These are phyloP conservation scores for Candida anglica DNA, from an alignment of 805 yeast genomes.

Conservation along the genomic window DNA sequence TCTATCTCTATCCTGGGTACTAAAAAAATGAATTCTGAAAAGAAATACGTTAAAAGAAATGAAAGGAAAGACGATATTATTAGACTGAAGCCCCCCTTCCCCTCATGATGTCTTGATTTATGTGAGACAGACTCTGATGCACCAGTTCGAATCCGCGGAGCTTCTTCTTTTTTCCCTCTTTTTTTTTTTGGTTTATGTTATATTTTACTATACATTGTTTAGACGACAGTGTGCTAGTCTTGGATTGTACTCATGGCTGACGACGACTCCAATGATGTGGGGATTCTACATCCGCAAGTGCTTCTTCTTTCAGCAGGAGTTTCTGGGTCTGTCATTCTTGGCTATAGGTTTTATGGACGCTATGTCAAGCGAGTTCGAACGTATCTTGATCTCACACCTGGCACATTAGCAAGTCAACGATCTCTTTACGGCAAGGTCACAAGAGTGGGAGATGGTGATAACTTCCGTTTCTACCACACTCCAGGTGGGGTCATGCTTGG, in stretches of 20 bases:
- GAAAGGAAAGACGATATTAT: too few relatives aligned
- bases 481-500: conserved; percentile 89
- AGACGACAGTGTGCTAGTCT: too few relatives aligned
- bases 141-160: too few relatives aligned
- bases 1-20: not conserved
- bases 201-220: too few relatives aligned
- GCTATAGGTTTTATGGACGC: conserved; percentile 27
- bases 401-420: conserved; percentile 23
- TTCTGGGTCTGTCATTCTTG: conserved; percentile 22
- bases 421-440: conserved; percentile 66
- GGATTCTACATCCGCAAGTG: conserved; percentile 35
- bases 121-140: too few relatives aligned
- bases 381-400: conserved; percentile 36
- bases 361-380: conserved; percentile 30
- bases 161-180: too few relatives aligned
- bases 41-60: not conserved
- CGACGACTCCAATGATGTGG: too few relatives aligned
- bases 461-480: conserved; percentile 85
- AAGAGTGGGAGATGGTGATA: conserved; percentile 93
- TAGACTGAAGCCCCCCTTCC: too few relatives aligned
- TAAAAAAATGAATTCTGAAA: not conserved
- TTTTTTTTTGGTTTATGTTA: too few relatives aligned
- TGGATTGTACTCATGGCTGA: too few relatives aligned
- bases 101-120: too few relatives aligned
- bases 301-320: conserved; percentile 33